These are phyloP conservation scores for Trypanosoma rangeli DNA, from an alignment of 208 protist genomes.

Conservation along the genomic window DNA sequence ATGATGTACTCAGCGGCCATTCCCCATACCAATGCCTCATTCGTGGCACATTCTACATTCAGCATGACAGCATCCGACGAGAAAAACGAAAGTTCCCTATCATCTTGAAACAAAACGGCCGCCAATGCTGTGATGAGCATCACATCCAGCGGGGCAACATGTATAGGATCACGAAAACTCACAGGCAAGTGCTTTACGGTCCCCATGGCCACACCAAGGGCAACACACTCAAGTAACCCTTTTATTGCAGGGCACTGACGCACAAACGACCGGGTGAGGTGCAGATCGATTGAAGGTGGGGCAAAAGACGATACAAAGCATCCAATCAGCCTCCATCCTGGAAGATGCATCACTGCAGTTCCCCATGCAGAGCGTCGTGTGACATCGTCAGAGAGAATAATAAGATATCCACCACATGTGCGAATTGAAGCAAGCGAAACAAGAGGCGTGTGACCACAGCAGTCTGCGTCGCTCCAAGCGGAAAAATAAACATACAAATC, in stretches of 20 bases:
- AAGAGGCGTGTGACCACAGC: constrained; percentile 8
- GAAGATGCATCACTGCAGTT: background rate
- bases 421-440: constrained; percentile 2
- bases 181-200: constrained; percentile 49
- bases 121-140: constrained; percentile 28
- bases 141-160: constrained; percentile 68
- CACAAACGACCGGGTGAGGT: constrained; percentile 31
- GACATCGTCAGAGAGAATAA: constrained; percentile 36
- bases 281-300: constrained; percentile 56
- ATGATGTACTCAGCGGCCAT: constrained; percentile 76
- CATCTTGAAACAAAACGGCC: background rate
- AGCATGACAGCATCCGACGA: constrained; percentile 7
- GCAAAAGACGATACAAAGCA: constrained; percentile 38
- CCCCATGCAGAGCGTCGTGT: constrained; percentile 21
- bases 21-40: constrained; percentile 64
- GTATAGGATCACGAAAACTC: constrained; percentile 30
- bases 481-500: constrained; percentile 31
- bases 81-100: background rate
- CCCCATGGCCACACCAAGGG: constrained; percentile 58
- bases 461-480: constrained; percentile 10
- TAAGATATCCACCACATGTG: constrained; percentile 10
- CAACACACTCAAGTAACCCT: constrained; percentile 44
- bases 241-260: constrained; percentile 13
- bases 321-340: constrained; percentile 19
- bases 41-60: background rate